Percentiles rank a stretch among this genome's conserved stretches.
Evolutionary conservation across 176 grass and related monocot genomes (phyloP).

Genomic region (Rhipidocladum racemiflorum): DNA sequence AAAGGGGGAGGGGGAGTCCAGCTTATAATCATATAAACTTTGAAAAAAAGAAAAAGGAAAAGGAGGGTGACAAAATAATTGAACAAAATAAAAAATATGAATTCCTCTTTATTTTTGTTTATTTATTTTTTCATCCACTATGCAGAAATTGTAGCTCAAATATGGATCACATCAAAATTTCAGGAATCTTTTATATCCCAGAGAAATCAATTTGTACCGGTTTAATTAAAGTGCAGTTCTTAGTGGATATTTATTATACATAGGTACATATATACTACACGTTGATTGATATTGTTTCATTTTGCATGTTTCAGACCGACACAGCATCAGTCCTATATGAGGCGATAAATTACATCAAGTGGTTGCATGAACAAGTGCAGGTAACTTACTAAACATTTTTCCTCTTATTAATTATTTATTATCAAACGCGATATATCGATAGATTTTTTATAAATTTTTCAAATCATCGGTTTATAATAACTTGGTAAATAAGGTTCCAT

Average conservation of each 20-base stretch:
- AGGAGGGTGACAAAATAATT: too few relatives aligned
- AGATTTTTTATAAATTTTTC: background rate
- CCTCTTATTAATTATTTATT: background rate
- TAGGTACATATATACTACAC: background rate
- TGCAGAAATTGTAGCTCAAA: background rate
- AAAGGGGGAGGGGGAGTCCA: background rate
- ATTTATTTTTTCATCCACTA: background rate
- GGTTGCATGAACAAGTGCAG: constrained; percentile 95
- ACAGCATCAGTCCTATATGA: constrained; percentile 88
- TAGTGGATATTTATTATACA: background rate
- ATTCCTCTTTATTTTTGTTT: background rate
- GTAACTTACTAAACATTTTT: constrained; percentile 23
- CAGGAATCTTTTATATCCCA: background rate
- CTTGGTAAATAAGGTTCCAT: background rate
- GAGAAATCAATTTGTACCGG: background rate
- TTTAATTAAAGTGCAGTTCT: background rate
- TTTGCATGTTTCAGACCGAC: constrained; percentile 60
- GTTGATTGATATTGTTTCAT: background rate
- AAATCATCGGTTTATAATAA: background rate
- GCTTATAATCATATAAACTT: background rate
- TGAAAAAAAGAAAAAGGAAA: background rate
- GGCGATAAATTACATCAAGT: constrained; percentile 88
- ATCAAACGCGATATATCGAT: background rate
- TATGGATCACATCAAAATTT: background rate
- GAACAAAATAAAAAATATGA: too few relatives aligned